Base-by-base conservation (phyloP, 805 yeast genomes). In the Cyberlindnera sargentensis region DNA sequence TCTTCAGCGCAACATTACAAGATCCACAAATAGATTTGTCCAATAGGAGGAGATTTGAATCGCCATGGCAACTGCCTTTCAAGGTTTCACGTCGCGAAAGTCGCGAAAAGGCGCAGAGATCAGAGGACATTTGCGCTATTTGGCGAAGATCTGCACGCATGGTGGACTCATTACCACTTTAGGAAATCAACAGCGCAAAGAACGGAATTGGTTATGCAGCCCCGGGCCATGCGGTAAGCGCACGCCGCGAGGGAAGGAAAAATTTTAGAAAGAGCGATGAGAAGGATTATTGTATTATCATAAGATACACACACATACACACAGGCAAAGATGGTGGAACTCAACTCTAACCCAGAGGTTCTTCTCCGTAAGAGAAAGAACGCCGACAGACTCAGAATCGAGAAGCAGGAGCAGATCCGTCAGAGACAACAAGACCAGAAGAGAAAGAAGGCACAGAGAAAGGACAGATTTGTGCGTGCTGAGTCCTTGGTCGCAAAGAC, bases 301-400 rank as follows among this genome's bases (percentile, higher is more conserved):
- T 15, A 15, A 15, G 20, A 15, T 15, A 15, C 20, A 15, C 20
- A 15, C 20, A 28, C 30, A 28, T 28, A 28, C 30, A 28, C 9
- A 28, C 30, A 37, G 23, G 8, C 23, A 4, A 26, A 31, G 7
- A 56, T 56, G 60, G 59, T 52, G 34, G 60, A 77, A 41, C 66
- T 79, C 41, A 78, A 82, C 60, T 72, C 83, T 26, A 83, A 81
- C 58, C 91, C 93, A 33, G 93, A 85, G 62, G 72, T 85, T 44
- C 76, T 85, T 53, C 72, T 85, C 49, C 78, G 80, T 58, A 85
- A 84, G 69, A 78, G 95, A 66, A 85, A 84, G 68, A 76, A 82
- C 58, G 84, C 82, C 47, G 91, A 84, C 61, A 71, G 83, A 62
- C 69, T 80, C 52, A 75, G 89, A 61, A 55, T 84, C 42, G 85